Evolutionary conservation across 2,329 filamentous ascomycete genomes (phyloP).

Genomic region (Akanthomyces lecanii): DNA sequence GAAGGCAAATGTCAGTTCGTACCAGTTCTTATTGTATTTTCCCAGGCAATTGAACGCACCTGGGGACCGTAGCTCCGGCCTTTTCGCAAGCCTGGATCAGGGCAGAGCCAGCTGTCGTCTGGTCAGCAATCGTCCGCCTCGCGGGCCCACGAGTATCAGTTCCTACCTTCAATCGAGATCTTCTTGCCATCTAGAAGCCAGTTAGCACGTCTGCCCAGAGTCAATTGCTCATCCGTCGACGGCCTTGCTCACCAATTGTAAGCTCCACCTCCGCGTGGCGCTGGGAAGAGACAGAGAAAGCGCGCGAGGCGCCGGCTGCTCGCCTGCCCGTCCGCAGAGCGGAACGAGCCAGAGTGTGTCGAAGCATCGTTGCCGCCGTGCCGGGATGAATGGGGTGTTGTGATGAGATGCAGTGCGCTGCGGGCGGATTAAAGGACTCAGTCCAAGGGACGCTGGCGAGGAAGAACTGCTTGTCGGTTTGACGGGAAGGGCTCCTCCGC

Average conservation of each 20-base stretch:
- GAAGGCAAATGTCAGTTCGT: constrained; percentile 24
- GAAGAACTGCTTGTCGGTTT: constrained; percentile 35
- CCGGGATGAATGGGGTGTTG: constrained; percentile 39
- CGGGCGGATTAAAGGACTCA: constrained; percentile 34
- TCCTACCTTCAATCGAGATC: constrained; percentile 89
- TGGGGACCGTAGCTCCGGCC: constrained; percentile 83
- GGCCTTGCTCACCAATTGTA: constrained; percentile 68
- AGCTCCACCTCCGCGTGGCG: constrained; percentile 91
- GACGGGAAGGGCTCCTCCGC: constrained; percentile 35
- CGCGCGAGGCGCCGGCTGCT: constrained; percentile 60
- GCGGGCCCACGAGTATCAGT: constrained; percentile 17
- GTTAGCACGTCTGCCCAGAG: constrained; percentile 28
- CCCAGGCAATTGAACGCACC: constrained; percentile 45
- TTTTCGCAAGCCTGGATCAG: constrained; percentile 99
- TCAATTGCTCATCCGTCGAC: constrained; percentile 14
- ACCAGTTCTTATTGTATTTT: constrained; percentile 7
- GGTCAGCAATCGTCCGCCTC: constrained; percentile 32
- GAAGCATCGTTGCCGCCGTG: constrained; percentile 63
- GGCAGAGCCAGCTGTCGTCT: constrained; percentile 75
- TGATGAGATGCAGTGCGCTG: constrained; percentile 35
- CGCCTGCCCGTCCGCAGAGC: constrained; percentile 61
- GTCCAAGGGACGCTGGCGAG: constrained; percentile 37
- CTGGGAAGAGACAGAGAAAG: constrained; percentile 75
- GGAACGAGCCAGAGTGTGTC: constrained; percentile 64
- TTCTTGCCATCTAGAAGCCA: constrained; percentile 80